Evolutionary conservation across 371 early-diverging fungal species (phyloP), one percentile per base, ranked within the genome.

Genomic region (Apophysomyces elegans): DNA sequence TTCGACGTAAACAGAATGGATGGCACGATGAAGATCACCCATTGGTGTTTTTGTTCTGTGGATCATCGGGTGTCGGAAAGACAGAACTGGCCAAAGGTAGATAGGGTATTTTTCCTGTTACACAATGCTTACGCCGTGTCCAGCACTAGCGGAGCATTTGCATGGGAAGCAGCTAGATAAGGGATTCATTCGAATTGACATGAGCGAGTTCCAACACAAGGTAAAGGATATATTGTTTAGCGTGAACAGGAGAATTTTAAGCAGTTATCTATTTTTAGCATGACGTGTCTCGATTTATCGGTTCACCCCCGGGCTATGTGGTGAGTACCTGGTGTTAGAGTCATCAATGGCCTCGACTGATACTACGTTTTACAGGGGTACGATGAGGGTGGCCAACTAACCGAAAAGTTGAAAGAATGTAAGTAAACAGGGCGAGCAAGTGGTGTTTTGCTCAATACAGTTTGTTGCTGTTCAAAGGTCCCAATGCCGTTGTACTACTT

Each of bases 31-130:
- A 84, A 59, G 85, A 89, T 37, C 85, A 85, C 67, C 92, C 92
- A 0, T 75, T 92, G 39, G 92, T 89, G 0, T 91, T 91, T 68
- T 65, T 91, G 61, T 88, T 91, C 64, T 80, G 90, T 60, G 91
- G 91, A 14, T 86, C 89, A 11, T 87, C 89, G 18, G 91, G 91
- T 63, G 87, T 90, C 21, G 91, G 91, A 45, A 91, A 91, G 70
- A 91, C 91, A 2, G 89, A 90, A 63, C 74, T 90, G 32, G 89
- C 90, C 1, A 91, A 91, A 76, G 80, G 79, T 79, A 83, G 45
- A 57, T 26, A 56, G 11, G 16, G n/a, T 37, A n/a, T 6, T 65
- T 80, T 38, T 64, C 76, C 37, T 66, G 69, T 61, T 74, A 74
- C 56, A 73, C 8, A 57, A 58, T 12, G 11, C 50, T 61, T 56